Evolutionary conservation across 768 basidiomycete species (phyloP).

Genomic region (Naganishia friedmannii): DNA sequence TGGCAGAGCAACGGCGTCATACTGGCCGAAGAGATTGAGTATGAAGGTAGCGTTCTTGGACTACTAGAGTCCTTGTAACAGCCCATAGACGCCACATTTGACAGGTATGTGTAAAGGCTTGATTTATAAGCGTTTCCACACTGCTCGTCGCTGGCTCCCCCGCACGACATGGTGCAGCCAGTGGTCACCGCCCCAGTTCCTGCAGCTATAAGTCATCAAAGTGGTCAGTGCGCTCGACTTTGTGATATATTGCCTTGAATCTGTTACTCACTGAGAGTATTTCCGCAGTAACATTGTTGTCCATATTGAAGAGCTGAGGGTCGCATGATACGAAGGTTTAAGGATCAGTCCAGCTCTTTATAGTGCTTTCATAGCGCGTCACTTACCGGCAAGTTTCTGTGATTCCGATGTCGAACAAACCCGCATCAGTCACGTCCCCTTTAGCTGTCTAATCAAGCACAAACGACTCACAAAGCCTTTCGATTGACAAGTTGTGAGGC

Average conservation of each 20-base stretch:
- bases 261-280: constrained; percentile 7
- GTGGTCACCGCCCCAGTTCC: constrained; percentile 1
- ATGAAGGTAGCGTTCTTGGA: constrained; percentile 35
- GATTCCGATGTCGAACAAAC: background rate
- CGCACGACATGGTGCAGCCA: constrained; percentile 19
- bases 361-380: background rate
- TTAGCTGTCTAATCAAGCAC: background rate
- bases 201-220: background rate
- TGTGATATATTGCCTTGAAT: background rate
- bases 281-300: constrained; percentile 27
- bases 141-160: constrained; percentile 6
- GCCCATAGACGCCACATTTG: constrained; percentile 33
- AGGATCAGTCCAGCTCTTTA: background rate
- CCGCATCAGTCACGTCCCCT: background rate
- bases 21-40: constrained; percentile 51
- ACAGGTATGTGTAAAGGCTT: constrained; percentile 9
- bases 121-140: constrained; percentile 16
- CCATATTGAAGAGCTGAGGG: constrained; percentile 13
- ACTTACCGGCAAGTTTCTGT: constrained; percentile 5
- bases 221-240: background rate
- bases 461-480: constrained; percentile 20
- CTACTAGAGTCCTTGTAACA: constrained; percentile 41
- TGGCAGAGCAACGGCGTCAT: constrained; percentile 68
- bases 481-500: constrained; percentile 15
- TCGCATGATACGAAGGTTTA: background rate